These are phyloP conservation scores for Tilletia walkeri DNA, from an alignment of 1,284 basidiomycete species.

Conservation along the genomic window DNA sequence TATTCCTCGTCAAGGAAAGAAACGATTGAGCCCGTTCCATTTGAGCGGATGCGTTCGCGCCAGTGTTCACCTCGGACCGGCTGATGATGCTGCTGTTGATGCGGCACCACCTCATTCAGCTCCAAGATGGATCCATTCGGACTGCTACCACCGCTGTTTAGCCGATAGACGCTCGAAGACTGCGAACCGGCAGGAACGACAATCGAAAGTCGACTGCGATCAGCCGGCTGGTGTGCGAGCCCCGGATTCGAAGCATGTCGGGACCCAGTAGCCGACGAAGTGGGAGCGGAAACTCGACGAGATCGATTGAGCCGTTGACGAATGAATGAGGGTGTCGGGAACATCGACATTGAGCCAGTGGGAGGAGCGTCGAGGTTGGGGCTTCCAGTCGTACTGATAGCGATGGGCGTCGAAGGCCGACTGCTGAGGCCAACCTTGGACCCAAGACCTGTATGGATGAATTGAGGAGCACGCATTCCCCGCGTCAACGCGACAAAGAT, in stretches of 20 bases:
- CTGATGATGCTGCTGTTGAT: background rate
- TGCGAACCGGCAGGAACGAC: conserved; percentile 8
- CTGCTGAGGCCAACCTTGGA: background rate
- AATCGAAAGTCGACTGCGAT: conserved; percentile 26
- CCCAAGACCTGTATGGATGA: background rate
- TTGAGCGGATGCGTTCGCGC: conserved; percentile 6
- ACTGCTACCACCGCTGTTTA: conserved; percentile 9
- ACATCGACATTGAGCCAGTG: background rate
- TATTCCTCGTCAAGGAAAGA: conserved; percentile 1
- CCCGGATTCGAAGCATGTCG: background rate
- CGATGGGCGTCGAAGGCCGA: background rate
- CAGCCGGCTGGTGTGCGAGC: background rate
- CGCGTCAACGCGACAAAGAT: conserved; percentile 80
- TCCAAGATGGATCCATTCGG: conserved; percentile 15
- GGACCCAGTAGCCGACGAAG: background rate
- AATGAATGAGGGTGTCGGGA: background rate
- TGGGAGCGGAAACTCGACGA: background rate
- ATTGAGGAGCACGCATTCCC: conserved; percentile 58
- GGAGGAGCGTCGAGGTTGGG: background rate
- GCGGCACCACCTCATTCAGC: background rate
- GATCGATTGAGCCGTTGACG: conserved; percentile 14
- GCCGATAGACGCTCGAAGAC: conserved; percentile 5
- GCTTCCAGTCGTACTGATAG: background rate
- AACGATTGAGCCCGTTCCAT: background rate
- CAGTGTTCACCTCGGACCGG: background rate